A percentile compares a stretch with the other conserved stretches of the same genome.
Conservation (phyloP, 768 basidiomycete genomes). For the Tubosaeta sp. region DNA sequence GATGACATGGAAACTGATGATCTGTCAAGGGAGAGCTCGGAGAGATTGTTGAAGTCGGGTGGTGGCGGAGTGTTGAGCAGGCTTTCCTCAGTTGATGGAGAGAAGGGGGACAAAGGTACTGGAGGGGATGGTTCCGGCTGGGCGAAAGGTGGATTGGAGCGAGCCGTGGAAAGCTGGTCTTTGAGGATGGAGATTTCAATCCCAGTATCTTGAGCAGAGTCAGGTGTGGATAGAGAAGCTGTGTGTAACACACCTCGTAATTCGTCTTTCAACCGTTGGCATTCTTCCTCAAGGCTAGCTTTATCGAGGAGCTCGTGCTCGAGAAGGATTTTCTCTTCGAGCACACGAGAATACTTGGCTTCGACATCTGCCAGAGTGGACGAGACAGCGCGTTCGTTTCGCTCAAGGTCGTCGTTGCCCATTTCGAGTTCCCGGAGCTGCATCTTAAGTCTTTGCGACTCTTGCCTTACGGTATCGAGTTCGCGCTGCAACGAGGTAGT, state of each 20-base stretch:
- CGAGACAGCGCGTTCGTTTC: slow-evolving; percentile 85
- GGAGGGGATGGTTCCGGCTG: slow-evolving; percentile 23
- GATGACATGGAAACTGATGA: slow-evolving; percentile 35
- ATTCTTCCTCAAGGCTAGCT: slow-evolving; percentile 84
- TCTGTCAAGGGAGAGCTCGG: slow-evolving; percentile 50
- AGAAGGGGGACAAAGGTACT: slow-evolving; percentile 33
- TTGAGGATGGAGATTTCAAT: slow-evolving; percentile 80
- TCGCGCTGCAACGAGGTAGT: slow-evolving; percentile 90
- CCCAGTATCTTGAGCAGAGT: slow-evolving; percentile 61
- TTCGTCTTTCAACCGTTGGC: slow-evolving; percentile 89
- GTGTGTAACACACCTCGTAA: slow-evolving; percentile 69
- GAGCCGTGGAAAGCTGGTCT: slow-evolving; percentile 57
- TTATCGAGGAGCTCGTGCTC: slow-evolving; percentile 95
- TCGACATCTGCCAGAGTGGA: slow-evolving; percentile 83
- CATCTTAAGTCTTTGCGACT: slow-evolving; percentile 64
- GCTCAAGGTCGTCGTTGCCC: slow-evolving; percentile 96
- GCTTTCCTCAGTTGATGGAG: slow-evolving; percentile 44
- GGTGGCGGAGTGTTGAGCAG: slow-evolving; percentile 57
- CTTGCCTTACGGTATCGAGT: slow-evolving; percentile 75
- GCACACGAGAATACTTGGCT: slow-evolving; percentile 79
- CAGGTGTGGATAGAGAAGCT: slow-evolving; percentile 1
- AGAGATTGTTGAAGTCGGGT: slow-evolving; percentile 49
- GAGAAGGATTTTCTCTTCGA: slow-evolving; percentile 96
- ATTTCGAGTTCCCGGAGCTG: slow-evolving; percentile 88
- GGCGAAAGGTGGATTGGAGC: slow-evolving; percentile 29